Evolutionary conservation across 306 rosid species (phyloP).

Genomic region (Fagus crenata): DNA sequence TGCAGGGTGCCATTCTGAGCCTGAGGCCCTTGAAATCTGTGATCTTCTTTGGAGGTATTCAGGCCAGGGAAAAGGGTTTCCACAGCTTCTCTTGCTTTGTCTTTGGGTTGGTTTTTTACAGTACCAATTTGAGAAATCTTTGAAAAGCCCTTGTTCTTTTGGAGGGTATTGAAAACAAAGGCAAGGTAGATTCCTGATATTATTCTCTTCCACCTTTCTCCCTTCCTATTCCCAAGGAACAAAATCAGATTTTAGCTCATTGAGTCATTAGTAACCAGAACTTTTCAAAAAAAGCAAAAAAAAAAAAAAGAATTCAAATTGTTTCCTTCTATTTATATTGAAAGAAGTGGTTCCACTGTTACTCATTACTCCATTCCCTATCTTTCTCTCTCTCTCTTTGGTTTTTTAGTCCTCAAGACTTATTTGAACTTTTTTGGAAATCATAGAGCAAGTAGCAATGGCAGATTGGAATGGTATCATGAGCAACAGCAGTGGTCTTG

Average conservation of each 20-base stretch:
- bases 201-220: slow-evolving; percentile 62
- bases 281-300: too few species aligned
- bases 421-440: slow-evolving; percentile 10
- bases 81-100: slow-evolving; percentile 39
- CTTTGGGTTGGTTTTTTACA: slow-evolving; percentile 37
- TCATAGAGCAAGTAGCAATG: slow-evolving; percentile 46
- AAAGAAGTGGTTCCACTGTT: slow-evolving; percentile 24
- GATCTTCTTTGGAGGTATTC: slow-evolving; percentile 55
- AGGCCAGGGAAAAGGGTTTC: slow-evolving; percentile 21
- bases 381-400: slow-evolving; percentile 7
- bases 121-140: slow-evolving; percentile 42
- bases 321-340: slow-evolving; percentile 33
- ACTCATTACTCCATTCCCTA: slow-evolving; percentile 4
- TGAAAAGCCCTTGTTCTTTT: slow-evolving; percentile 29
- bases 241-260: slow-evolving; percentile 35
- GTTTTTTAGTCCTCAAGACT: slow-evolving; percentile 3
- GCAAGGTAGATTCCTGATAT: slow-evolving; percentile 76
- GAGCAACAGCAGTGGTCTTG: slow-evolving; percentile 39
- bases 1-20: slow-evolving; percentile 43
- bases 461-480: slow-evolving; percentile 45
- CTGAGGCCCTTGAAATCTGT: slow-evolving; percentile 50
- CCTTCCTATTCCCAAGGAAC: slow-evolving; percentile 58
- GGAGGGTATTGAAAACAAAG: slow-evolving; percentile 45
- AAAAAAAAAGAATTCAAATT: not conserved
- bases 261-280: slow-evolving; percentile 2